Conservation (phyloP, 805 yeast genomes). For the Saitoella complicata region DNA sequence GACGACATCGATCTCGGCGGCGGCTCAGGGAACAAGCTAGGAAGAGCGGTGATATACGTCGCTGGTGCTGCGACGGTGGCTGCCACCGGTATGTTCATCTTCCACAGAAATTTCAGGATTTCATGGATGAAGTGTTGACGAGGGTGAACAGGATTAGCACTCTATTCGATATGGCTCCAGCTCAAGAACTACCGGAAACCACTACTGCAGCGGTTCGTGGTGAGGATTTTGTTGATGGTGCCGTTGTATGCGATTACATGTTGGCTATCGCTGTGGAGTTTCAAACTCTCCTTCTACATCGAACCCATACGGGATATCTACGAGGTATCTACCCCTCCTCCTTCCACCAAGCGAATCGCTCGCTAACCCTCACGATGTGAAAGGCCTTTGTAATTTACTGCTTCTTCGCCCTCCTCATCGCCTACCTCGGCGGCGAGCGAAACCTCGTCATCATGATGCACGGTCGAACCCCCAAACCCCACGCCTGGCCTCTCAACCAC, state of each 20-base stretch:
- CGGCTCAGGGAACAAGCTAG: no score
- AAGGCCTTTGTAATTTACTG: conserved; percentile 83
- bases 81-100: no score
- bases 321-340: conserved; percentile 27
- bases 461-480: conserved; percentile 55
- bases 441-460: conserved; percentile 55
- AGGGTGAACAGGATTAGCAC: conserved; percentile 19
- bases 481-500: conserved; percentile 35
- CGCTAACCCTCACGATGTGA: neutral
- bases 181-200: conserved; percentile 72
- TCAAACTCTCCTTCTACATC: conserved; percentile 27
- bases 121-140: no score
- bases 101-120: no score
- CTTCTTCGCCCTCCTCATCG: conserved; percentile 67
- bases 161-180: conserved; percentile 35
- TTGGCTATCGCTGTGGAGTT: conserved; percentile 25
- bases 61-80: no score
- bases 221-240: conserved; percentile 56
- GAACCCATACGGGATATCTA: conserved; percentile 79
- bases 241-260: conserved; percentile 16
- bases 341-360: neutral
- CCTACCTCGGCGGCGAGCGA: conserved; percentile 83
- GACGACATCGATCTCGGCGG: no score
- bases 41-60: no score
- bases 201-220: conserved; percentile 65